Percentiles rank a stretch among this genome's conserved stretches.
phyloP scores from a whole-genome alignment of 2,329 filamentous ascomycete genomes.

The Podosphaera aphanis region DNA sequence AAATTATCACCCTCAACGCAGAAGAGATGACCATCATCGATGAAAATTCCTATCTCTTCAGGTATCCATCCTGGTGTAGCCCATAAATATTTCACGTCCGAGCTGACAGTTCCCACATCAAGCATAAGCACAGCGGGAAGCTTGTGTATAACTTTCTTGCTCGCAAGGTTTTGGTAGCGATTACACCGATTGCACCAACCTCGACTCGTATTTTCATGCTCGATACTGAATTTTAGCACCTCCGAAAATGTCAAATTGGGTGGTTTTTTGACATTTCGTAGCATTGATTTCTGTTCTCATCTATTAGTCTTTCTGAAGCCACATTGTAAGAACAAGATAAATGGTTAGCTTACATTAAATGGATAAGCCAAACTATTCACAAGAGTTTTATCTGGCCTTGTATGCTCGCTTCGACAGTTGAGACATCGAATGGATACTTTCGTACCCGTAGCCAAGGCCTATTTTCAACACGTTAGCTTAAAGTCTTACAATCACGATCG shows the following conservation, averaged over 20 bases:
- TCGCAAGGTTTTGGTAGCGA: slow-evolving; percentile 69
- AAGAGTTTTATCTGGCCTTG: slow-evolving; percentile 52
- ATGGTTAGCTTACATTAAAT: slow-evolving; percentile 13
- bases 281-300: slow-evolving; percentile 21
- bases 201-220: slow-evolving; percentile 66
- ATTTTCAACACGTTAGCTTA: not conserved
- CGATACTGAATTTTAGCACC: slow-evolving; percentile 76
- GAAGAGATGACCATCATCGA: slow-evolving; percentile 77
- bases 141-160: slow-evolving; percentile 59
- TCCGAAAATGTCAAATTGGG: slow-evolving; percentile 54
- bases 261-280: slow-evolving; percentile 21
- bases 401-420: slow-evolving; percentile 70
- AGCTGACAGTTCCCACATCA: slow-evolving; percentile 52
- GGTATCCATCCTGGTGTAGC: slow-evolving; percentile 75
- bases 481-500: no score
- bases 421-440: slow-evolving; percentile 59
- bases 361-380: slow-evolving; percentile 77
- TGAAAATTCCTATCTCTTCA: slow-evolving; percentile 77
- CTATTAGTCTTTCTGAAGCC: slow-evolving; percentile 4
- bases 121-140: slow-evolving; percentile 74
- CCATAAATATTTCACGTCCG: slow-evolving; percentile 64
- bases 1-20: slow-evolving; percentile 88
- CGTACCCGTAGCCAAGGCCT: slow-evolving; percentile 44
- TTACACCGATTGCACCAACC: slow-evolving; percentile 88
- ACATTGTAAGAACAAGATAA: not conserved